Evolutionary conservation across 2,329 filamentous ascomycete genomes (phyloP), one percentile per base, ranked within the genome.

Genomic region (Fusarium sp.): DNA sequence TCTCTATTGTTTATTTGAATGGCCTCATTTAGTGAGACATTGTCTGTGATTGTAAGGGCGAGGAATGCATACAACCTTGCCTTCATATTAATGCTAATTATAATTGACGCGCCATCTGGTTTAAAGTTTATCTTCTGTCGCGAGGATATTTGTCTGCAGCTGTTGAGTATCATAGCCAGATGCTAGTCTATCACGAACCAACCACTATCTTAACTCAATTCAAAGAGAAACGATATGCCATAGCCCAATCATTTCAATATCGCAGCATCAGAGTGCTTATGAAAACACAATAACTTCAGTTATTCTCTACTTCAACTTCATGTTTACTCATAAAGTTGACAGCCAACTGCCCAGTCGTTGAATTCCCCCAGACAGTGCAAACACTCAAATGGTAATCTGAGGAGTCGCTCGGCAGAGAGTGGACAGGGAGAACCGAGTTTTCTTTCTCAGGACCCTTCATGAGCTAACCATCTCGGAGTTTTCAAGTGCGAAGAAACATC

Each of bases 341-440:
- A 28, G 44, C 50, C 56, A 20, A 53, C 9, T 6, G n/a, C 37
- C 49, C 33, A 20, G 24, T 23, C 15, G 24, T 21, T 48, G 15
- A 52, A 42, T 55, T 59, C 62, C 60, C 58, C 44, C 58, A n/a
- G 6, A 21, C 48, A n/a, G n/a, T n/a, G n/a, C n/a, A n/a, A n/a
- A n/a, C n/a, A n/a, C n/a, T n/a, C n/a, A n/a, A n/a, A n/a, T n/a
- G n/a, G n/a, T n/a, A n/a, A n/a, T n/a, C n/a, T n/a, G n/a, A n/a
- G n/a, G n/a, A n/a, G n/a, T n/a, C n/a, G n/a, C n/a, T n/a, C n/a
- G n/a, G n/a, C n/a, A n/a, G n/a, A n/a, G n/a, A n/a, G n/a, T n/a
- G n/a, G n/a, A n/a, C n/a, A n/a, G n/a, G n/a, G n/a, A n/a, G n/a
- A n/a, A n/a, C n/a, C n/a, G n/a, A n/a, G n/a, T n/a, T n/a, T 8